Evolutionary conservation across 345 rosid species (phyloP), one percentile per base, ranked within the genome.

Genomic region (Eucalyptus grandis): DNA sequence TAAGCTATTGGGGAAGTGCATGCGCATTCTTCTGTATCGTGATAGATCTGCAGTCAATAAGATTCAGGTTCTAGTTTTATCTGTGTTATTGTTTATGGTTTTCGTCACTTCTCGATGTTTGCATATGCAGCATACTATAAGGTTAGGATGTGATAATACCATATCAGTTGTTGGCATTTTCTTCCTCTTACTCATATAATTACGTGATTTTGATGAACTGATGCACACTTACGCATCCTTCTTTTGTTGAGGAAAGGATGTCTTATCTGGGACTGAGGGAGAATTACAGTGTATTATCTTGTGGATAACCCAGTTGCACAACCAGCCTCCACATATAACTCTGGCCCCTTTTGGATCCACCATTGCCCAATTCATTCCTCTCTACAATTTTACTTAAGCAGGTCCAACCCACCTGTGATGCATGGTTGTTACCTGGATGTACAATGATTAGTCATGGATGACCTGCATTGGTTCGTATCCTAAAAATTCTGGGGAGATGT

Each of bases 11-110:
- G 99, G 97, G 96, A 97, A 97, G 87, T 96, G 99, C 91, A 96
- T 98, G 99, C 99, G 98, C 37, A 96, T 97, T 69, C 98, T 97
- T 88, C 94, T 98, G 44, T 96, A 97, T 94, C 99, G 99, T 67
- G 99, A 98, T 89, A 94, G 97, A 90, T 96, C 98, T 90, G 98
- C 99, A 46, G 93, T 97, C 88, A 98, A 98, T 93, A 97, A 98
- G 95, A 90, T 96, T 91, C 99, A 97, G 99, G 99, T 93, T 26
- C 16, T 86, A 21, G 51, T 89, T 87, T 53, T 62, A 26, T 47
- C 27, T 80, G 54, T 67, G 40, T 83, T 26, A 27, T 88, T 2
- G 3, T 26, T 17, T 86, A 30, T 30, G 15, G 40, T 89, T 88
- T 49, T 62, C 43, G 47, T 37, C 58, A 30, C 19, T 65, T n/a